phyloP scores from a whole-genome alignment of 2,329 filamentous ascomycete genomes.

The Beauveria scarabaeidicola region DNA sequence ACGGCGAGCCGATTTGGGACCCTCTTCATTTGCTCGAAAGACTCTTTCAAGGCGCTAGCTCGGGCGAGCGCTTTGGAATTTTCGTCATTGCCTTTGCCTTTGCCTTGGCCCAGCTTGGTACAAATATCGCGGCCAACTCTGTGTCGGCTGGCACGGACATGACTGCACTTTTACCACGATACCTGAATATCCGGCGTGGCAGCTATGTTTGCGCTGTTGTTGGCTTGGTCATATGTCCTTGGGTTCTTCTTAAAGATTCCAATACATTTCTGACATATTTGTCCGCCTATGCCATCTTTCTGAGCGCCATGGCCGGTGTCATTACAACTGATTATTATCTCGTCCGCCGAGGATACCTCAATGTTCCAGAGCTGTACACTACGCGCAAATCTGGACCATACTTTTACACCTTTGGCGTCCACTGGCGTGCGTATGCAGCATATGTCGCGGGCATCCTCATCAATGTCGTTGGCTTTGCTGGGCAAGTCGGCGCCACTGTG shows the following conservation, averaged over 20 bases:
- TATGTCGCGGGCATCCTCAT: slow-evolving; percentile 79
- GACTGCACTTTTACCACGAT: slow-evolving; percentile 74
- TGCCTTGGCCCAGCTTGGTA: slow-evolving; percentile 74
- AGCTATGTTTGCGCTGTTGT: slow-evolving; percentile 76
- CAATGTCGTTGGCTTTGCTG: slow-evolving; percentile 87
- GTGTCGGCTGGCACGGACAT: slow-evolving; percentile 78
- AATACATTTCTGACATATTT: slow-evolving; percentile 90
- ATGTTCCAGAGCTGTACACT: slow-evolving; percentile 72
- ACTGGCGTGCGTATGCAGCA: slow-evolving; percentile 76
- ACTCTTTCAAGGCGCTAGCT: slow-evolving; percentile 63
- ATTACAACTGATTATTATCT: slow-evolving; percentile 83
- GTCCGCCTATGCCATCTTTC: slow-evolving; percentile 84
- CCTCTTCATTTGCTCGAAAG: slow-evolving; percentile 58
- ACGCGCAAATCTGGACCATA: slow-evolving; percentile 60
- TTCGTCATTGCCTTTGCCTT: slow-evolving; percentile 66
- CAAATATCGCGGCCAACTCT: slow-evolving; percentile 81
- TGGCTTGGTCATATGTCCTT: slow-evolving; percentile 80
- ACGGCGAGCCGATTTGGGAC: slow-evolving; percentile 62
- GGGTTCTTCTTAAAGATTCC: slow-evolving; percentile 62
- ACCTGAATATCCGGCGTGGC: slow-evolving; percentile 75
- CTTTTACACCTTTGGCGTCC: slow-evolving; percentile 63
- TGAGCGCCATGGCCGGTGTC: slow-evolving; percentile 86
- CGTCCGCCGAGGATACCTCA: slow-evolving; percentile 72
- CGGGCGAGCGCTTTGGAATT: slow-evolving; percentile 62
- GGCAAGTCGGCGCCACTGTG: slow-evolving; percentile 64